These are phyloP conservation scores for Paradendryphiella salina DNA, from an alignment of 2,329 filamentous ascomycete genomes.

Conservation along the genomic window DNA sequence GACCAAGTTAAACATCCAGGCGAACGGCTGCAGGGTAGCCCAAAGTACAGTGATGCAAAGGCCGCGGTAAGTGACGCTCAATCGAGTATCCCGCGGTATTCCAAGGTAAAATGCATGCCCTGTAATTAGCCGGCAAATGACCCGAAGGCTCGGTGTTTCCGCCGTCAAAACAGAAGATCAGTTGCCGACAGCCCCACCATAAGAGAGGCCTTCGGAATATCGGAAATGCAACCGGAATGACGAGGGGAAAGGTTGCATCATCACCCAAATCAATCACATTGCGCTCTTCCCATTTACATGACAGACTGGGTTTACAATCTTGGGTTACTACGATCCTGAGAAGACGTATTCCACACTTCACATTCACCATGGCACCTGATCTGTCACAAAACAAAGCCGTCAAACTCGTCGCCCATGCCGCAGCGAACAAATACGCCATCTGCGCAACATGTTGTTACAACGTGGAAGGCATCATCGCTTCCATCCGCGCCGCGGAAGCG, in stretches of 20 bases:
- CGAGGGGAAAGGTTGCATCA: conserved; percentile 13
- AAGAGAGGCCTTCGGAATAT: conserved; percentile 17
- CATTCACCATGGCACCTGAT: conserved; percentile 51
- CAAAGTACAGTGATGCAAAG: background rate
- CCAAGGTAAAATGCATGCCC: background rate
- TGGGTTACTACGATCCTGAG: background rate
- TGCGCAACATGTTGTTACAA: conserved; percentile 69
- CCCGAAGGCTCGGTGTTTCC: conserved; percentile 24
- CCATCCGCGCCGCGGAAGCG: conserved; percentile 68
- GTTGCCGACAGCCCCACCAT: conserved; percentile 20
- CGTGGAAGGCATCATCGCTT: conserved; percentile 70
- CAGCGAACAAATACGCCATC: conserved; percentile 60
- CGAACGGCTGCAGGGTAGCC: background rate
- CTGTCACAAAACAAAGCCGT: conserved; percentile 50
- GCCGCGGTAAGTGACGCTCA: conserved; percentile 3
- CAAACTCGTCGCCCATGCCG: conserved; percentile 60
- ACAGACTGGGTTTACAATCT: background rate
- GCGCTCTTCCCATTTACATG: background rate
- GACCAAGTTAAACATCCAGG: background rate
- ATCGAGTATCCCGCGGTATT: background rate
- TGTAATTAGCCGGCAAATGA: conserved; percentile 16
- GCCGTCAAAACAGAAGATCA: conserved; percentile 13
- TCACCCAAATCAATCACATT: background rate
- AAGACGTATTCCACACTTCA: background rate
- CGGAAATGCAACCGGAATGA: conserved; percentile 21